These are phyloP conservation scores for Cyclanthera cordifolia DNA, from an alignment of 306 rosid species.

Conservation along the genomic window DNA sequence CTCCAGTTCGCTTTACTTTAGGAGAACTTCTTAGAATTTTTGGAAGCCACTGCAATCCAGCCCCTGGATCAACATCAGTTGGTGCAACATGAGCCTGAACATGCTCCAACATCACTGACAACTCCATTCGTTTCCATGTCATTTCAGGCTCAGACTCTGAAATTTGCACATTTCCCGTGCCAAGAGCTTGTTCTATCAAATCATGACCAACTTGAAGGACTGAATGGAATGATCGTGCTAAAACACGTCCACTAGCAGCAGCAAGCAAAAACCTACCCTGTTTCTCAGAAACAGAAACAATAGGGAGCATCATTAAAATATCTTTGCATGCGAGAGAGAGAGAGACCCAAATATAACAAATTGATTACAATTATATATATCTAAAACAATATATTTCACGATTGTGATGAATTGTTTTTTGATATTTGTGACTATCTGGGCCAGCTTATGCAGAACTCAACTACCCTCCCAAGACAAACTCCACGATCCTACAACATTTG, in stretches of 20 bases:
- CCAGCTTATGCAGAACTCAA: no score
- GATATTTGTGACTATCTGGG: no score
- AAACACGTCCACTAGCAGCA: slow-evolving; percentile 85
- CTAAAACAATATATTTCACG: not conserved
- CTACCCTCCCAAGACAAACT: no score
- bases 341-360: not conserved
- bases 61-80: slow-evolving; percentile 99
- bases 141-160: slow-evolving; percentile 78
- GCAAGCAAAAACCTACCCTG: slow-evolving; percentile 99
- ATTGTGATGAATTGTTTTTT: not conserved
- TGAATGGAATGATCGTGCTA: slow-evolving; percentile 93
- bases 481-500: no score
- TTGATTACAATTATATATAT: not conserved
- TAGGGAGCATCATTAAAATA: slow-evolving; percentile 15
- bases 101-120: slow-evolving; percentile 88
- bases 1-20: slow-evolving; percentile 97
- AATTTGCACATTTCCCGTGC: slow-evolving; percentile 39
- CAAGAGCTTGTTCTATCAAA: slow-evolving; percentile 90
- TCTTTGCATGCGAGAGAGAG: not conserved
- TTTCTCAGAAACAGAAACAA: slow-evolving; percentile 15
- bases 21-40: slow-evolving; percentile 89
- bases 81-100: slow-evolving; percentile 99
- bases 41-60: slow-evolving; percentile 99
- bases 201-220: slow-evolving; percentile 84
- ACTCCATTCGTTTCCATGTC: slow-evolving; percentile 92